Base-by-base conservation (phyloP, 768 basidiomycete species). In the Russula griseocarnosa region DNA sequence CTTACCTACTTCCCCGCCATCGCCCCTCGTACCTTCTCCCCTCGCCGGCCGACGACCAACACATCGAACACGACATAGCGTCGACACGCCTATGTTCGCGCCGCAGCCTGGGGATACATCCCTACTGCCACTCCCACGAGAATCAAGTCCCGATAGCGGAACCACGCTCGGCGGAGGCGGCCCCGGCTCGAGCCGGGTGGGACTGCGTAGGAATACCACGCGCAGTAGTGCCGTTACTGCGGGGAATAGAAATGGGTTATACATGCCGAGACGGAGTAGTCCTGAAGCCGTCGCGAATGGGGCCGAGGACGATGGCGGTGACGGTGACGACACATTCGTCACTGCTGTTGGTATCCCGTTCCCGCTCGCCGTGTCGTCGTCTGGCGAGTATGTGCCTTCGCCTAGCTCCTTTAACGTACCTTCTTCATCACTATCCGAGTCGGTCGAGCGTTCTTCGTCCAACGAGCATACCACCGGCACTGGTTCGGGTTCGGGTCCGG, bases 41-140 rank as follows among this genome's bases (percentile, higher is more conserved):
- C 80, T 55, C 9, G 6, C 81, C 6, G 24, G 64, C 6, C 77
- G 86, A 61, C 76, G 85, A 44, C 85, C 87, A 5, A 79, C 79
- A 6, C 87, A 90, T 71, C 83, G 86, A 14, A 77, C 86, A 5
- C 76, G 85, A 62, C 84, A 88, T 62, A 86, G 83, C 68, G 74
- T 87, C 54, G 90, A 92, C 61, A 68, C 69, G 24, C 77, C 72
- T 62, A 75, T 67, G 44, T 73, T 74, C 62, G 73, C 71, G 7
- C 78, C 22, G 46, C 46, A 47, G 44, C 20, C 73, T 68, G 76
- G 71, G 73, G 81, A 69, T 64, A 63, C 66, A 53, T 67, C 47
- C 11, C 22, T 26, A 49, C 24, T 49, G 8, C 14, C 59, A 67
- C 73, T 73, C n/a, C 70, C 68, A 58, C 73, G 81, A 34, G 87